Evolutionary conservation across 805 yeast genomes (phyloP).

Genomic region (Starmerella scarabaei): DNA sequence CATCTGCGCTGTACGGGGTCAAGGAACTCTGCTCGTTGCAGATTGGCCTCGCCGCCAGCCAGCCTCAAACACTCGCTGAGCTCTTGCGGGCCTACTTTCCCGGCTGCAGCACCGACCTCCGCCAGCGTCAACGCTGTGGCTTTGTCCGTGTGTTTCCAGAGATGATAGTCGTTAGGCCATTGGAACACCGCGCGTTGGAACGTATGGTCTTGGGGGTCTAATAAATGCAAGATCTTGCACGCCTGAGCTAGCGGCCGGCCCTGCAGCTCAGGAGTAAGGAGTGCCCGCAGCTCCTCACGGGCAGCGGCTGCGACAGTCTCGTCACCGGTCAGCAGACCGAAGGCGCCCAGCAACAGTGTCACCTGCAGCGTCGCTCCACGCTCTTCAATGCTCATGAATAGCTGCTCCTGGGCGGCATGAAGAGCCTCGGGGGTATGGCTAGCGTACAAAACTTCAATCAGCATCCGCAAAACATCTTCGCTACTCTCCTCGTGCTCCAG

Average conservation of each 20-base stretch:
- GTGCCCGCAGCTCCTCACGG: slow-evolving; percentile 46
- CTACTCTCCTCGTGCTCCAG: slow-evolving; percentile 40
- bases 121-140: slow-evolving; percentile 50
- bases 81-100: slow-evolving; percentile 35
- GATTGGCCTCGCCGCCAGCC: slow-evolving; percentile 37
- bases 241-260: slow-evolving; percentile 29
- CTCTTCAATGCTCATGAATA: slow-evolving; percentile 49
- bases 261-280: slow-evolving; percentile 35
- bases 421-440: slow-evolving; percentile 63
- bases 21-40: slow-evolving; percentile 53
- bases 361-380: slow-evolving; percentile 56
- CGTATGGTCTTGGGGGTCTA: slow-evolving; percentile 23
- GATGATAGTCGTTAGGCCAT: slow-evolving; percentile 54
- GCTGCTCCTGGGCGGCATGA: slow-evolving; percentile 73
- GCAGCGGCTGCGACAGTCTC: slow-evolving; percentile 50
- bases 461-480: slow-evolving; percentile 52
- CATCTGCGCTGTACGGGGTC: too few species aligned
- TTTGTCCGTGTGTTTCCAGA: slow-evolving; percentile 57
- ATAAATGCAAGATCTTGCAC: slow-evolving; percentile 11
- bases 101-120: slow-evolving; percentile 18
- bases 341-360: slow-evolving; percentile 66
- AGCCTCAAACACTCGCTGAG: slow-evolving; percentile 41
- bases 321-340: slow-evolving; percentile 47
- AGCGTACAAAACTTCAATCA: slow-evolving; percentile 70
- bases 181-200: slow-evolving; percentile 64